Evolutionary conservation across 2,329 filamentous ascomycete genomes (phyloP).

Genomic region (Beauveria australis): DNA sequence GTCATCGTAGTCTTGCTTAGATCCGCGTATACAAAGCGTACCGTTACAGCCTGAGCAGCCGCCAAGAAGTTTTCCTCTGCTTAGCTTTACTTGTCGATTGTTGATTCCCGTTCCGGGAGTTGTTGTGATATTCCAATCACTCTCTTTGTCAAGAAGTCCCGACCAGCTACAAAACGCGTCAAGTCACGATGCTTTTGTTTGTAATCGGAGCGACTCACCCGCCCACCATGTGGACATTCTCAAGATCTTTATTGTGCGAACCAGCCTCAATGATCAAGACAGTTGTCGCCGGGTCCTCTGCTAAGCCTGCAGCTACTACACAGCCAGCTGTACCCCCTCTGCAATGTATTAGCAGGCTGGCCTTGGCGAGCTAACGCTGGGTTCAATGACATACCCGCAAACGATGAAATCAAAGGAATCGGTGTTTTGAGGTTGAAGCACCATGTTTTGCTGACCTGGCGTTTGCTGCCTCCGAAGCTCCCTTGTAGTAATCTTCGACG

Average conservation of each 20-base stretch:
- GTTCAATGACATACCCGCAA: constrained; percentile 22
- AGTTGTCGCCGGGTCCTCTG: constrained; percentile 23
- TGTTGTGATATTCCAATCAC: constrained; percentile 43
- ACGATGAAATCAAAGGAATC: constrained; percentile 25
- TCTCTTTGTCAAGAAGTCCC: constrained; percentile 37
- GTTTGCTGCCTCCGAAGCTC: too few relatives aligned
- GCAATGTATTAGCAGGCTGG: neutral
- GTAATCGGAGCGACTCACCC: constrained; percentile 25
- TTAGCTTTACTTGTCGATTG: constrained; percentile 36
- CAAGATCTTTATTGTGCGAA: constrained; percentile 32
- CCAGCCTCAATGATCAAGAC: constrained; percentile 31
- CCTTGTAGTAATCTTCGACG: too few relatives aligned
- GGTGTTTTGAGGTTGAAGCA: neutral
- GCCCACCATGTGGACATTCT: constrained; percentile 43
- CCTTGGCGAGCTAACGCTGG: neutral
- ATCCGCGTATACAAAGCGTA: constrained; percentile 40
- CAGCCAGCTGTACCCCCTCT: constrained; percentile 30
- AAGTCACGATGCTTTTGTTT: neutral
- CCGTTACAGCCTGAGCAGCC: constrained; percentile 42
- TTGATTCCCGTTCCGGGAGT: constrained; percentile 31
- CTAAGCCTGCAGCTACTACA: constrained; percentile 28
- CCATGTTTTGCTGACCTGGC: neutral
- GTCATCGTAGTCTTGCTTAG: constrained; percentile 43
- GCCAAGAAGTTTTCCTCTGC: constrained; percentile 40
- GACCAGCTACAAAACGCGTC: constrained; percentile 25